Base-by-base conservation (phyloP, 179 eudicot species). In the Nepenthes alata region DNA sequence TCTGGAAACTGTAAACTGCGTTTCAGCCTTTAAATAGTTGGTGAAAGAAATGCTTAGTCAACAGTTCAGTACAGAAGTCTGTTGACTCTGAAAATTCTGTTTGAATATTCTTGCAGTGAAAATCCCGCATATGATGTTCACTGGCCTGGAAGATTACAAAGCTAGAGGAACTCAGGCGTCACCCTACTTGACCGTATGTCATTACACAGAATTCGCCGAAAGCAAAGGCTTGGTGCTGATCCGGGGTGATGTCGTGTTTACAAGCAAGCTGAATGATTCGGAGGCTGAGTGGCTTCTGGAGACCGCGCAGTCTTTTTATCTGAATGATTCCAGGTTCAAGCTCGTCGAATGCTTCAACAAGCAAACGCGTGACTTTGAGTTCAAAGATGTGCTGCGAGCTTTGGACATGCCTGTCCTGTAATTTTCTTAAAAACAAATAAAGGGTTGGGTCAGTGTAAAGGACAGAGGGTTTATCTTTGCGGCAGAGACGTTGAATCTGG, bases 81-180 rank as follows among this genome's bases (percentile, higher is more conserved):
- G 25, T 25, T 25, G 25, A 25, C 25, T 25, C 25, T 25, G 25
- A 25, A 25, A 25, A 25, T 25, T 25, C 25, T 25, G 25, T 25
- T 25, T 25, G 25, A 25, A 25, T 25, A 25, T 54, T 44, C 12
- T 37, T 77, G 76, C 88, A 91, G 96, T 82, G 74, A 86, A 88
- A 73, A 74, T 77, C 81, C 96, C 97, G 37, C 79, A 83, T 71
- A 79, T 88, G n/a, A 69, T 91, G 57, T 85, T 91, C 73, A 91
- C 94, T 13, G 94, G 97, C 55, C 88, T 91, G 65, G 96, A 91
- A 80, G 96, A 91, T 72, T 88, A 91, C 71, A 85, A 91, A 68
- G 96, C 97, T 41, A 85, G 87, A 71, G 97, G 97, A 75, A 88
- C 95, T 58, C 93, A 90, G 70, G 94, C 96, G 65, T 73, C 94